Evolutionary conservation across 345 rosid genomes (phyloP).

Genomic region (Excoecaria agallocha): DNA sequence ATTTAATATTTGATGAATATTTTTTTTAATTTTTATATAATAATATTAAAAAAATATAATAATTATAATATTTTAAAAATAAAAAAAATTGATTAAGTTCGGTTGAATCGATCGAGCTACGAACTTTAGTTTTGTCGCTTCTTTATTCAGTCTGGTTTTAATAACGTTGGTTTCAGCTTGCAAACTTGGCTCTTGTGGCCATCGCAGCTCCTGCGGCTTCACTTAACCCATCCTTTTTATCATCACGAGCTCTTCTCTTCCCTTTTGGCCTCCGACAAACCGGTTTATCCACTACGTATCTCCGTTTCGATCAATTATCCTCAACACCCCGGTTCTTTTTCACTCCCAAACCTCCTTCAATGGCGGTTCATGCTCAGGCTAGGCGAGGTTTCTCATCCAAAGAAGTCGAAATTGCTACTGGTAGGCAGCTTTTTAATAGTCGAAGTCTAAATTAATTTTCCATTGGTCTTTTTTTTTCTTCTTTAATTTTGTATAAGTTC

Average conservation of each 20-base stretch:
- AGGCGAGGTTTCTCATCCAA: constrained; percentile 21
- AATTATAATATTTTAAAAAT: no score
- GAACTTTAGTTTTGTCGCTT: no score
- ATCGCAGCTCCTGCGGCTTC: constrained; percentile 6
- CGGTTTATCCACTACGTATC: neutral
- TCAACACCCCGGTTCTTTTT: constrained; percentile 4
- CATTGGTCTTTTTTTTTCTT: no score
- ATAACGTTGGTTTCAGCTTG: no score
- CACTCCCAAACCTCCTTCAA: neutral
- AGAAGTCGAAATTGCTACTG: constrained; percentile 18
- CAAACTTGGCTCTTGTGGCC: neutral
- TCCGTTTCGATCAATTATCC: neutral
- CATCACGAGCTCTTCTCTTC: constrained; percentile 8
- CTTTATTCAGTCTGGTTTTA: no score
- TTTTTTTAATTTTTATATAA: no score
- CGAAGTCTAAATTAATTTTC: no score
- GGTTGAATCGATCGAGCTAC: no score
- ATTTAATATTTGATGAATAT: no score
- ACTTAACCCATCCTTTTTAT: neutral
- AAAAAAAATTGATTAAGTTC: no score
- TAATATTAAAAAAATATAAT: no score
- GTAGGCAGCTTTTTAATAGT: neutral
- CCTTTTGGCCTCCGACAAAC: constrained; percentile 2
- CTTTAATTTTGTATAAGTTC: neutral
- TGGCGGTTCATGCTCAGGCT: constrained; percentile 17